Conservation (phyloP, 2,329 filamentous ascomycete genomes). For the Beauveria rudraprayagi region DNA sequence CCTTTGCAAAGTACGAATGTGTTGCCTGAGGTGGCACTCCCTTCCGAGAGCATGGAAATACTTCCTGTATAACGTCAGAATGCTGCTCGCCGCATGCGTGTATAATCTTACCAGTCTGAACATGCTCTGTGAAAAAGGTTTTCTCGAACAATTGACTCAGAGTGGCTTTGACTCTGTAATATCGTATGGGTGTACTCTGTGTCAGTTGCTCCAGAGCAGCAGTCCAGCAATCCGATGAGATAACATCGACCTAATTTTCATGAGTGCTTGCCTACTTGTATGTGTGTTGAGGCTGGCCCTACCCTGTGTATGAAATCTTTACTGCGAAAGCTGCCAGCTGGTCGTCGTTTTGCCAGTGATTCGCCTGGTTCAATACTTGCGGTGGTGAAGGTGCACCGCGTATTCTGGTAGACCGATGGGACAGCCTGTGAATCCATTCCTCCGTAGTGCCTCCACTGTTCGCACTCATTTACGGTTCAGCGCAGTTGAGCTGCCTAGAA, state of each 20-base stretch:
- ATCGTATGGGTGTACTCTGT: constrained; percentile 33
- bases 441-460: neutral
- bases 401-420: constrained; percentile 42
- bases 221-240: constrained; percentile 61
- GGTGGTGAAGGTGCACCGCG: constrained; percentile 66
- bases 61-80: constrained; percentile 47
- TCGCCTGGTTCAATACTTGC: neutral
- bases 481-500: neutral
- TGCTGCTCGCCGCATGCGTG: neutral
- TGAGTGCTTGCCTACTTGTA: neutral
- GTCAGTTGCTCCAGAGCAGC: constrained; percentile 46
- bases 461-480: neutral
- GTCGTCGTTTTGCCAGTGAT: neutral
- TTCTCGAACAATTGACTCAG: constrained; percentile 63
- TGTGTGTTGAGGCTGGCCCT: neutral
- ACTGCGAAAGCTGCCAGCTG: neutral
- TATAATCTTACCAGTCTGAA: constrained; percentile 59
- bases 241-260: constrained; percentile 51
- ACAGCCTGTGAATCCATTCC: constrained; percentile 38
- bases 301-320: constrained; percentile 49
- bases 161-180: constrained; percentile 63
- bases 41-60: constrained; percentile 77
- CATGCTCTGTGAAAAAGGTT: constrained; percentile 74
- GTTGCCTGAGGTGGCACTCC: constrained; percentile 60
- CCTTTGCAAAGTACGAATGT: constrained; percentile 65